A percentile compares a stretch with the other conserved stretches of the same genome.
phyloP scores from a whole-genome alignment of 78 protist genomes.

The Dictyostelium citrinum region DNA sequence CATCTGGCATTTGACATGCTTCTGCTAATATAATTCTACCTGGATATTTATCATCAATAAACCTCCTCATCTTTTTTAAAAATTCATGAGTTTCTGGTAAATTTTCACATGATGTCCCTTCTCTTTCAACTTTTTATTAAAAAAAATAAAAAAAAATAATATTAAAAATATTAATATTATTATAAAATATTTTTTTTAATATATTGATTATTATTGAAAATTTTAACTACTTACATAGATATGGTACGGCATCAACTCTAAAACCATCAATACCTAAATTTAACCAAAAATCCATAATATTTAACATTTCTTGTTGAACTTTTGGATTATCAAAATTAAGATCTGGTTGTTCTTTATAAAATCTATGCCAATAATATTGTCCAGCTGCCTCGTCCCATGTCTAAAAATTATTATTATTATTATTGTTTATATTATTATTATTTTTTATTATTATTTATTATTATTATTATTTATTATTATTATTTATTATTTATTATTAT shows the following conservation, averaged over 20 bases:
- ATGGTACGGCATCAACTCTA: slow-evolving; percentile 91
- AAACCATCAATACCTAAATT: slow-evolving; percentile 89
- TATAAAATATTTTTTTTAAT: neutral
- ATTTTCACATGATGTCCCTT: slow-evolving; percentile 88
- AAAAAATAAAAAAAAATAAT: neutral
- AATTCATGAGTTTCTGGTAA: slow-evolving; percentile 88
- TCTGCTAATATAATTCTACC: slow-evolving; percentile 83
- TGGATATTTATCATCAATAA: slow-evolving; percentile 79
- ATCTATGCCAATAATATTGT: slow-evolving; percentile 90
- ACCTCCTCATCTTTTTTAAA: slow-evolving; percentile 73
- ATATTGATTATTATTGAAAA: neutral
- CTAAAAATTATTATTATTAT: neutral
- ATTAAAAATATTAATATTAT: neutral
- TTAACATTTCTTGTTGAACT: slow-evolving; percentile 83
- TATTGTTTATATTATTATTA: too few relatives aligned
- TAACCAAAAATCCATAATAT: slow-evolving; percentile 85
- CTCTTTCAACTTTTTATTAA: slow-evolving; percentile 65
- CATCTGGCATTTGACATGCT: slow-evolving; percentile 87
- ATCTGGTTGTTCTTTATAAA: slow-evolving; percentile 88
- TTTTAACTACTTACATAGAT: slow-evolving; percentile 36
- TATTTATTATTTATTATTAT: too few relatives aligned
- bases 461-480: too few relatives aligned
- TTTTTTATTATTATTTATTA: too few relatives aligned
- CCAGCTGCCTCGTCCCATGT: slow-evolving; percentile 82
- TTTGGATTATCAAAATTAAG: slow-evolving; percentile 86